Percentiles rank a stretch among this genome's conserved stretches.
Conservation (phyloP, 192 early-diverging fungal species). For the Radiomyces spectabilis region DNA sequence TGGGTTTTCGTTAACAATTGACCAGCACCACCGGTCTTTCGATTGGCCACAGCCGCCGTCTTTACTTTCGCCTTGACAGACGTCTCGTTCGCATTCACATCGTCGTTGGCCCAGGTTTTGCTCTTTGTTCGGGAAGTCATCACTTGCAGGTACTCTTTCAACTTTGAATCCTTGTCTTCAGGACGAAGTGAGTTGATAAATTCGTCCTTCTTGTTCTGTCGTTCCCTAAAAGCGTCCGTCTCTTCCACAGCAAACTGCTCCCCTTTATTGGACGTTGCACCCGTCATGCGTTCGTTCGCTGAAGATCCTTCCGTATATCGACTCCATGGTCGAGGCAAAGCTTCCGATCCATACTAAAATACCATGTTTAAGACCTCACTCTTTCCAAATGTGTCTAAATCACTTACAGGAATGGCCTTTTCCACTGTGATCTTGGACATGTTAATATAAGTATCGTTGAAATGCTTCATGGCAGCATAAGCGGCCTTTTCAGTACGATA, state of each 20-base stretch:
- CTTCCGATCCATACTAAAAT: constrained; percentile 67
- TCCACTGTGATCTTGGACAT: constrained; percentile 86
- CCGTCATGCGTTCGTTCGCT: constrained; percentile 49
- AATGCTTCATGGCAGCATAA: constrained; percentile 70
- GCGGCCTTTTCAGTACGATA: constrained; percentile 86
- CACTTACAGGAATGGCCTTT: constrained; percentile 70
- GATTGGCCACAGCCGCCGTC: constrained; percentile 27
- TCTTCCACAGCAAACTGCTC: constrained; percentile 25
- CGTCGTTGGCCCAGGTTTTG: constrained; percentile 92
- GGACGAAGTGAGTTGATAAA: constrained; percentile 39
- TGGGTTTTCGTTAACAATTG: too few relatives aligned
- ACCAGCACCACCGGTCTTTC: constrained; percentile 25
- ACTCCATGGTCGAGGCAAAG: constrained; percentile 87
- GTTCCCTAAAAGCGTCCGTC: constrained; percentile 27
- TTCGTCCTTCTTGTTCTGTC: constrained; percentile 42
- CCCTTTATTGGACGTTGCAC: constrained; percentile 9
- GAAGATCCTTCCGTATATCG: constrained; percentile 80
- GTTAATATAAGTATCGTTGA: constrained; percentile 88
- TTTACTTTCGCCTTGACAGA: constrained; percentile 28
- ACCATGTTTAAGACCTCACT: background rate
- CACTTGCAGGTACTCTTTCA: constrained; percentile 85
- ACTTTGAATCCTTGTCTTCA: constrained; percentile 69
- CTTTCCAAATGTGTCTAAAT: too few relatives aligned
- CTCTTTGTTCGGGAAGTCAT: constrained; percentile 75
- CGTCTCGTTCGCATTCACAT: constrained; percentile 36